These are phyloP conservation scores for Pisolithus sp. DNA, from an alignment of 768 basidiomycete species.

Conservation along the genomic window DNA sequence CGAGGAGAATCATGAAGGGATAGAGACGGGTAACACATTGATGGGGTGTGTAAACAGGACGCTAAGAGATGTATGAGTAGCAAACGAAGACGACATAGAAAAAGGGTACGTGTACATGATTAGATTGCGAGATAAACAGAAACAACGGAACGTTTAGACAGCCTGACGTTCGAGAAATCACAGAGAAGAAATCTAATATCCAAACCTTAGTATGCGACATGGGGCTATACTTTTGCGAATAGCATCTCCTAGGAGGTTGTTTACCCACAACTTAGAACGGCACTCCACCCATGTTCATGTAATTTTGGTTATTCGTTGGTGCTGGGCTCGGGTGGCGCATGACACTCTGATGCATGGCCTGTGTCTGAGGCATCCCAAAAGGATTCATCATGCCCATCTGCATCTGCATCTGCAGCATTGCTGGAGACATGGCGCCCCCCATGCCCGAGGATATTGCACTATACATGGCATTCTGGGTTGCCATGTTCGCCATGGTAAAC, in stretches of 20 bases:
- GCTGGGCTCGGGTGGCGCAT: conserved; percentile 76
- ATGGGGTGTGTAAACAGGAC: conserved; percentile 13
- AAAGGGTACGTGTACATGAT: conserved; percentile 13
- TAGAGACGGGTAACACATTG: conserved; percentile 23
- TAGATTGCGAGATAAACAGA: conserved; percentile 6
- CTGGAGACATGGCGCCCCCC: conserved; percentile 23
- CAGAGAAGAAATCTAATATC: conserved; percentile 21
- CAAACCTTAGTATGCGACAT: conserved; percentile 8
- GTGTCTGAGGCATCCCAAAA: conserved; percentile 50
- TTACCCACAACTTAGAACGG: conserved; percentile 21
- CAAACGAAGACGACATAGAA: conserved; percentile 11
- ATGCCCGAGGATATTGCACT: conserved; percentile 27
- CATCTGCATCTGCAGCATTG: conserved; percentile 43
- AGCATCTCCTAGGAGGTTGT: background rate
- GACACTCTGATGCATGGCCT: conserved; percentile 81
- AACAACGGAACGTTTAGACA: conserved; percentile 1
- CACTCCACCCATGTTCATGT: conserved; percentile 37
- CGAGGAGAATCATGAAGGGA: conserved; percentile 19
- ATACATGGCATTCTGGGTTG: conserved; percentile 41
- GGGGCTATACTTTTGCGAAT: background rate
- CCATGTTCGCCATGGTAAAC: conserved; percentile 36
- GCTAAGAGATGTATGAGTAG: conserved; percentile 11
- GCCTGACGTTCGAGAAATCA: conserved; percentile 6
- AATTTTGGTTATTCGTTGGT: conserved; percentile 41
- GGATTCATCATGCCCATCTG: conserved; percentile 42